These are phyloP conservation scores for Fusarium xylarioides DNA, from an alignment of 2,329 filamentous ascomycete genomes.

Conservation along the genomic window DNA sequence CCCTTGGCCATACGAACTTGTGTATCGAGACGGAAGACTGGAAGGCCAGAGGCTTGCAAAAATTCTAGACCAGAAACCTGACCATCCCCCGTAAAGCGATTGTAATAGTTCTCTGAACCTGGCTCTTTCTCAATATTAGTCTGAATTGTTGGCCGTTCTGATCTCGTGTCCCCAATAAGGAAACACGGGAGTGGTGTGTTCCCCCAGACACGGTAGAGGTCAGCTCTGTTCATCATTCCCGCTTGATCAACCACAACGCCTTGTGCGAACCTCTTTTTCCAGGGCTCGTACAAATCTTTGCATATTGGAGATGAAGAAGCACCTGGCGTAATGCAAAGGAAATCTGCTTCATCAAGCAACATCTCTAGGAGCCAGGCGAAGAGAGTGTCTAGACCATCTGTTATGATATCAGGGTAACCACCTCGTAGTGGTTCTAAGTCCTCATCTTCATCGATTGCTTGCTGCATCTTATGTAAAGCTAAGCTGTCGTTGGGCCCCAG, in stretches of 20 bases:
- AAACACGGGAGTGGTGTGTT: slow-evolving; percentile 35
- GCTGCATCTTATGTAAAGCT: background rate
- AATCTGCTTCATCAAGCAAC: background rate
- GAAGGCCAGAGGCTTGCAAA: background rate
- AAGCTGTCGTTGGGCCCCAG: slow-evolving; percentile 2
- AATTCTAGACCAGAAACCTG: slow-evolving; percentile 6
- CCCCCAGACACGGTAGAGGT: slow-evolving; percentile 34
- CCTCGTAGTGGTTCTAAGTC: too few relatives aligned
- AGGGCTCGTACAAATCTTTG: background rate
- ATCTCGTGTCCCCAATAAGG: slow-evolving; percentile 29
- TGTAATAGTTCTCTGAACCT: background rate
- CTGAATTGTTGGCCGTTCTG: slow-evolving; percentile 17
- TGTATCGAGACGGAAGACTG: slow-evolving; percentile 24
- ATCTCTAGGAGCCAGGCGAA: background rate
- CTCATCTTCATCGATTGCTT: background rate
- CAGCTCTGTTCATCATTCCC: slow-evolving; percentile 25
- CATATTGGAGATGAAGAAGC: too few relatives aligned
- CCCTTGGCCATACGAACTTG: slow-evolving; percentile 37
- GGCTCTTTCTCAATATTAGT: background rate
- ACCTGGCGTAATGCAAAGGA: background rate
- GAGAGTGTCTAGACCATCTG: too few relatives aligned
- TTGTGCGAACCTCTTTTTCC: background rate
- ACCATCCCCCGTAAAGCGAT: slow-evolving; percentile 16
- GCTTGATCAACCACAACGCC: slow-evolving; percentile 37
- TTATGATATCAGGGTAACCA: too few relatives aligned